phyloP scores from a whole-genome alignment of 768 basidiomycete species.

The Boletus fagicola region DNA sequence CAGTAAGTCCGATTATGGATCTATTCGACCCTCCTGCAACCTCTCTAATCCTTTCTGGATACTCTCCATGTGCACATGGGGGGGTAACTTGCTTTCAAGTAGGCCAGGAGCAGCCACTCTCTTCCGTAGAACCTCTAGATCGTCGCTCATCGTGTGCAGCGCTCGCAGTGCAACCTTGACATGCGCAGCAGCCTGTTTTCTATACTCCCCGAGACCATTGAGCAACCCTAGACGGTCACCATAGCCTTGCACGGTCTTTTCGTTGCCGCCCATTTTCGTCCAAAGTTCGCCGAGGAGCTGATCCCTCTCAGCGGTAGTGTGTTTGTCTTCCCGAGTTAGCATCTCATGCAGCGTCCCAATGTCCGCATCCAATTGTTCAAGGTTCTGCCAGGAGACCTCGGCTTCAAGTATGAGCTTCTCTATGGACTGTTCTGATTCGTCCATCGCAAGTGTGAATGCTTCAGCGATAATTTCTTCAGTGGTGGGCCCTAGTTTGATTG shows the following conservation, averaged over 20 bases:
- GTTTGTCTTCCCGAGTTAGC: constrained; percentile 54
- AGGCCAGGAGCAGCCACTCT: constrained; percentile 68
- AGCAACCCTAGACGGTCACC: constrained; percentile 54
- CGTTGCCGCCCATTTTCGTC: constrained; percentile 68
- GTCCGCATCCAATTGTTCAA: constrained; percentile 62
- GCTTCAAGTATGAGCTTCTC: constrained; percentile 65
- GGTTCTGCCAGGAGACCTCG: constrained; percentile 50
- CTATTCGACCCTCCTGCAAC: constrained; percentile 42
- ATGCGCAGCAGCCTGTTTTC: constrained; percentile 60
- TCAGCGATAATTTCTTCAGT: constrained; percentile 46
- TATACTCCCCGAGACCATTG: constrained; percentile 52
- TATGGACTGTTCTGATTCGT: constrained; percentile 51
- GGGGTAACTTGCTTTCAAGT: constrained; percentile 55
- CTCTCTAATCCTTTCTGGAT: too few species aligned
- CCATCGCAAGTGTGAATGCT: constrained; percentile 65
- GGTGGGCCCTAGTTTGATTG: constrained; percentile 36
- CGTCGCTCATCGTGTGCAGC: constrained; percentile 61
- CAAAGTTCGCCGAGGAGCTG: constrained; percentile 66
- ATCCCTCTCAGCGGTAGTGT: constrained; percentile 43
- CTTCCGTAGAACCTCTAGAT: constrained; percentile 76
- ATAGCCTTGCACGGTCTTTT: constrained; percentile 45
- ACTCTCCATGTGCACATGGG: too few species aligned
- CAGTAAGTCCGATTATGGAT: too few species aligned
- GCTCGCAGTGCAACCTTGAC: constrained; percentile 65
- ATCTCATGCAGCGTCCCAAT: constrained; percentile 57